A percentile compares a stretch with the other conserved stretches of the same genome.
Conservation (phyloP, 768 basidiomycete genomes). For the Kondoa malvinella region DNA sequence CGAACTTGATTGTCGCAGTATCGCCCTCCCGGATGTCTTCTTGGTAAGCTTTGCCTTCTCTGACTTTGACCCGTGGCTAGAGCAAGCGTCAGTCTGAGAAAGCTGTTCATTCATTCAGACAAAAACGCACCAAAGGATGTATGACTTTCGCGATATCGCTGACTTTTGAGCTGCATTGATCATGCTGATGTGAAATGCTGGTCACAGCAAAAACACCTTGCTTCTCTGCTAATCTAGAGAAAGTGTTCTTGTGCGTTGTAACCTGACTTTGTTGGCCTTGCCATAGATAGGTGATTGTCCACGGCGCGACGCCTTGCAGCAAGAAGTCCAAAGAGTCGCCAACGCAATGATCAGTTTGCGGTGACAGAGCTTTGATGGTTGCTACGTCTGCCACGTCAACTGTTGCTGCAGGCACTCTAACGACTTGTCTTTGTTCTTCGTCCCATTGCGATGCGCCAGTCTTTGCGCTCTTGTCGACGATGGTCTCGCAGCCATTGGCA, state of each 20-base stretch:
- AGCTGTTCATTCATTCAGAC: not conserved
- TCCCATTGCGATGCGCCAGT: conserved; percentile 37
- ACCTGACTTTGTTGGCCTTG: conserved; percentile 57
- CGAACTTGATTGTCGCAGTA: conserved; percentile 80
- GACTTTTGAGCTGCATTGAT: not conserved
- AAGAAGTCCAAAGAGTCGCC: conserved; percentile 82
- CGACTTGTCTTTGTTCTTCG: not conserved
- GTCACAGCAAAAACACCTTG: conserved; percentile 69
- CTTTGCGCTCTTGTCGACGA: conserved; percentile 44
- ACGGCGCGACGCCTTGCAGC: conserved; percentile 81
- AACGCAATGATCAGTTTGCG: conserved; percentile 65
- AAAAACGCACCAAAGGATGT: conserved; percentile 41
- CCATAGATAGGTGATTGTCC: conserved; percentile 68
- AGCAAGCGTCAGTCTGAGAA: conserved; percentile 43
- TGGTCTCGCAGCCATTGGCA: conserved; percentile 62
- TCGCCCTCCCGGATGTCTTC: conserved; percentile 80
- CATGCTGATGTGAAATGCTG: conserved; percentile 52
- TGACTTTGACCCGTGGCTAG: conserved; percentile 74
- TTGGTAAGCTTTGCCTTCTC: conserved; percentile 59
- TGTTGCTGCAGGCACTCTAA: conserved; percentile 12
- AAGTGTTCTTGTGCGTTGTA: conserved; percentile 60
- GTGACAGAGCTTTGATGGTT: conserved; percentile 67
- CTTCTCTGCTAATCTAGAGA: conserved; percentile 65
- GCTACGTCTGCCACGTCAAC: conserved; percentile 95
- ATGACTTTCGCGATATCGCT: conserved; percentile 33